A percentile compares a stretch with the other conserved stretches of the same genome.
phyloP scores from a whole-genome alignment of 768 basidiomycete genomes.

The Crepidotus variabilis region DNA sequence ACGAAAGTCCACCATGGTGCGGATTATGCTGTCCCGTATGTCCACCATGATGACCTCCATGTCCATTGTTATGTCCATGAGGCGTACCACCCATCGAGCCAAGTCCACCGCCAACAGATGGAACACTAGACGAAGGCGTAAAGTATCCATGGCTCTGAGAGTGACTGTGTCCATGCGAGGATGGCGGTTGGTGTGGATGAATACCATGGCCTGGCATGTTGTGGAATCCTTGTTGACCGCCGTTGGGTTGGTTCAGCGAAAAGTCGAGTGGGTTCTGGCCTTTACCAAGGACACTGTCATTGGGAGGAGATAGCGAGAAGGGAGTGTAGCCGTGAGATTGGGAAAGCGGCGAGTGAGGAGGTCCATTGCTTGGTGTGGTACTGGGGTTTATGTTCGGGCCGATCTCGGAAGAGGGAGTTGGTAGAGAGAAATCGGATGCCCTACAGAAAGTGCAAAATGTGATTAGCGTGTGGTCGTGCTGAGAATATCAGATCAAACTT shows the following conservation, averaged over 20 bases:
- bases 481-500: neutral
- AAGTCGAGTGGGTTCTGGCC: neutral
- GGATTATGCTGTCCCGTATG: no score
- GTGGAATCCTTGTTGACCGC: neutral
- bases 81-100: neutral
- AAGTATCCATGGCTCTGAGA: conserved; percentile 24
- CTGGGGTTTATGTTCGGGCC: conserved; percentile 24
- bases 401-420: conserved; percentile 33
- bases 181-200: neutral
- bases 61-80: neutral
- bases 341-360: conserved; percentile 24
- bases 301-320: conserved; percentile 19
- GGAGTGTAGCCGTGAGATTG: conserved; percentile 24
- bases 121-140: conserved; percentile 3
- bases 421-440: conserved; percentile 37
- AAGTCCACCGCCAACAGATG: neutral
- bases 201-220: conserved; percentile 4
- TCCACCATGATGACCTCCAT: no score
- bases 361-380: conserved; percentile 6
- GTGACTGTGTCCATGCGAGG: conserved; percentile 17
- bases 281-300: neutral
- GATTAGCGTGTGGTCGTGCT: neutral
- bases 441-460: conserved; percentile 9
- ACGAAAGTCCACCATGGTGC: neutral
- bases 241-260: neutral